phyloP scores from a whole-genome alignment of 345 rosid genomes.

The Sisymbrium irio region DNA sequence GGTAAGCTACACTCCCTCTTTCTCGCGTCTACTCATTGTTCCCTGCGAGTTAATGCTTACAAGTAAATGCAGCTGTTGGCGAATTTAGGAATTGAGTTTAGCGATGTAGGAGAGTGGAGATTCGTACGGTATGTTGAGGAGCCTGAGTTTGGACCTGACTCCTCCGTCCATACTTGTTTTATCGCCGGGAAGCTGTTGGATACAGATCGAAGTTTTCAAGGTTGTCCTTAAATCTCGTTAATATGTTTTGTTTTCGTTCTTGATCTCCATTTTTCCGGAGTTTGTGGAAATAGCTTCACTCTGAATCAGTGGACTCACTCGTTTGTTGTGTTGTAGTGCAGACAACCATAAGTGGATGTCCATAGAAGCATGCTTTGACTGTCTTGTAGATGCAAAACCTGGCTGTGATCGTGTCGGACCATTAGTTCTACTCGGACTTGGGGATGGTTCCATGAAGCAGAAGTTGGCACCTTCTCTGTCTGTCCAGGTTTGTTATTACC shows the following conservation, averaged over 20 bases:
- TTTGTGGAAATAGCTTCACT: background rate
- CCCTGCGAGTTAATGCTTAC: background rate
- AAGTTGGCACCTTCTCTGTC: slow-evolving; percentile 44
- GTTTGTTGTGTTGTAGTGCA: slow-evolving; percentile 29
- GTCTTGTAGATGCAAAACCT: slow-evolving; percentile 54
- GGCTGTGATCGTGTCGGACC: slow-evolving; percentile 66
- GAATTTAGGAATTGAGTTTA: slow-evolving; percentile 42
- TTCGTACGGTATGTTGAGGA: slow-evolving; percentile 60
- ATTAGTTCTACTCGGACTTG: slow-evolving; percentile 49
- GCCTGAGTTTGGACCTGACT: slow-evolving; percentile 78
- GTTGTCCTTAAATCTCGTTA: slow-evolving; percentile 20
- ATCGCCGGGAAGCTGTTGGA: slow-evolving; percentile 45
- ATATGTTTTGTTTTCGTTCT: background rate
- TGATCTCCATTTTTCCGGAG: background rate
- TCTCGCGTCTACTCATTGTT: background rate
- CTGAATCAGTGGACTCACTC: background rate
- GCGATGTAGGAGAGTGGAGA: slow-evolving; percentile 60
- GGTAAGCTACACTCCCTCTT: slow-evolving; percentile 34
- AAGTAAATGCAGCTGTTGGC: slow-evolving; percentile 48
- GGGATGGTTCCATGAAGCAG: slow-evolving; percentile 42
- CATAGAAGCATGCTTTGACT: slow-evolving; percentile 47
- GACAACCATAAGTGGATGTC: slow-evolving; percentile 69
- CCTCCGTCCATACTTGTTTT: slow-evolving; percentile 49
- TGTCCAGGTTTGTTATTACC: slow-evolving; percentile 51
- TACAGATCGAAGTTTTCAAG: slow-evolving; percentile 38